Percentiles rank a stretch among this genome's conserved stretches.
Evolutionary conservation across 179 eudicot species (phyloP).

Genomic region (Silene noctiflora): DNA sequence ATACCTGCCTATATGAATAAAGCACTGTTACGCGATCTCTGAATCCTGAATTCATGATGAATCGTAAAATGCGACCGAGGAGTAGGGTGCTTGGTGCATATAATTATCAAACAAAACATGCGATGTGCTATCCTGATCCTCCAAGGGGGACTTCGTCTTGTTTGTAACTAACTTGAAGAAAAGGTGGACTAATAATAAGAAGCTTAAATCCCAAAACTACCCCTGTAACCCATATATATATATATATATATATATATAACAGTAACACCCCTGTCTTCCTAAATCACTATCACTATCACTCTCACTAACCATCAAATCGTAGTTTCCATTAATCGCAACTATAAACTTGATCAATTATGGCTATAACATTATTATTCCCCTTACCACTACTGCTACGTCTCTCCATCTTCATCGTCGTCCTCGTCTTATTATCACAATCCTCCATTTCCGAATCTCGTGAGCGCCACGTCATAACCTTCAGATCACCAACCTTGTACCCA

Average conservation of each 20-base stretch:
- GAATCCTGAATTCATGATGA: no score
- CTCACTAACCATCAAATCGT: not conserved
- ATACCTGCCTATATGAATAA: conserved; percentile 1
- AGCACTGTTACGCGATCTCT: no score
- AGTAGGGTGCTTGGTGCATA: no score
- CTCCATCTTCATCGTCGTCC: not conserved
- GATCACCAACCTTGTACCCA: conserved; percentile 55
- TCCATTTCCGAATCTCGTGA: conserved; percentile 1
- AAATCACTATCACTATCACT: not conserved
- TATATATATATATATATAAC: no score
- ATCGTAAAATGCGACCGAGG: no score
- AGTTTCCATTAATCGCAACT: not conserved
- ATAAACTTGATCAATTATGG: not conserved
- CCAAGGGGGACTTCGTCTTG: no score
- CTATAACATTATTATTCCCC: not conserved
- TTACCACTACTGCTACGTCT: no score
- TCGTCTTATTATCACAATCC: conserved; percentile 13
- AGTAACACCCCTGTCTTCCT: no score
- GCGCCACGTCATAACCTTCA: conserved; percentile 56
- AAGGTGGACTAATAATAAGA: not conserved
- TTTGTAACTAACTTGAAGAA: not conserved
- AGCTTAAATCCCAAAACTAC: not conserved
- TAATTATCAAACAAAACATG: no score
- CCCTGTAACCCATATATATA: conserved; percentile 11
- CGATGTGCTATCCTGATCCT: no score